Base-by-base conservation (phyloP, 768 basidiomycete species). In the Xanthoconium purpureum region DNA sequence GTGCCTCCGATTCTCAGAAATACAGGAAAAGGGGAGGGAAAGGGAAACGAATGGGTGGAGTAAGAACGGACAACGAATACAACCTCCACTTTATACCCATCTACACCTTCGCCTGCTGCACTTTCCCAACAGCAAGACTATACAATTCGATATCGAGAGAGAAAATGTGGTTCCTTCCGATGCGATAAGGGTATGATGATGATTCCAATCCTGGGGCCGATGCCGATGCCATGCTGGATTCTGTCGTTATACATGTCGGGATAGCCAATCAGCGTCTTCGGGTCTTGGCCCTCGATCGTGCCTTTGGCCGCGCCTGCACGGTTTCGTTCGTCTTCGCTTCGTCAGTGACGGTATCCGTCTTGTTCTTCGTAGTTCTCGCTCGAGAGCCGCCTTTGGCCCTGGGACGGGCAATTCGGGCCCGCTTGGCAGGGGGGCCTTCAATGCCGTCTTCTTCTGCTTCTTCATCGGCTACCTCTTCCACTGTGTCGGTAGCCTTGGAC, bases 231-330 rank as follows among this genome's bases (percentile, higher is more conserved):
- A 60, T 67, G 53, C 52, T 50, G 56, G 30, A 44, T 57, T 52
- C 54, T 55, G 52, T 54, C 32, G 50, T 56, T 35, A 48, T 56
- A 53, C 54, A 47, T 56, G 47, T 52, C 36, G 39, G 36, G 53
- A 37, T 43, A 49, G 33, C 46, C 60, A 36, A 52, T 69, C 69
- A 70, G 50, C 71, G 69, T 59, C 69, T 66, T 52, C 69, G 66
- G 40, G 58, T 39, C 61, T 49, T 72, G 47, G 64, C 57, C 47
- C 69, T 62, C 32, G 69, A 66, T 48, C 69, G 66, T 51, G 69
- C 69, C 60, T 71, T 71, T 37, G 66, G 64, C 52, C 69, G 71
- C 43, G 69, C 61, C 55, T 56, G 69, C 65, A 52, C 61, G 61
- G 61, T 52, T 50, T 20, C 43, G 51, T 51, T 61, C 50, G 54